Conservation (phyloP, 371 early-diverging fungal genomes). For the Mortierella sp. region DNA sequence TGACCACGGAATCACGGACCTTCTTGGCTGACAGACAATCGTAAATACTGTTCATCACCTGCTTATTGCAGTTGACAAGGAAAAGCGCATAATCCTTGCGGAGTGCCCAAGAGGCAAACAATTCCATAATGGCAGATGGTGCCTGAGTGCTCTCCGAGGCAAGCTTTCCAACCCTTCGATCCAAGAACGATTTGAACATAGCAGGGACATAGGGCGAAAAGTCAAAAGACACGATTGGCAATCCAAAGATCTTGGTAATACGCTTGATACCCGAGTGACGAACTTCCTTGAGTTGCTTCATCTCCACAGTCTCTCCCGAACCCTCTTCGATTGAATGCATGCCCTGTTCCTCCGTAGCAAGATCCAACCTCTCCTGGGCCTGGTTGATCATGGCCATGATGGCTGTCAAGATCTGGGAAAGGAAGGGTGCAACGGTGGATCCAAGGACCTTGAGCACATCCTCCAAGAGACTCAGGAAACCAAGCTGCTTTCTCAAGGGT, state of each 20-base stretch:
- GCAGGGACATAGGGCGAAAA: conserved; percentile 78
- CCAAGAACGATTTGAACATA: conserved; percentile 77
- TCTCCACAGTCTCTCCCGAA: conserved; percentile 30
- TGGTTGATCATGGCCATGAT: conserved; percentile 75
- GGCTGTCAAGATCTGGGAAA: conserved; percentile 75
- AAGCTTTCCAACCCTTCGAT: conserved; percentile 75
- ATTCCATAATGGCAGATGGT: conserved; percentile 78
- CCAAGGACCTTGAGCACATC: conserved; percentile 89
- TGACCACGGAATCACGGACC: conserved; percentile 74
- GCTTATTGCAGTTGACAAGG: conserved; percentile 69
- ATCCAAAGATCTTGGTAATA: conserved; percentile 78
- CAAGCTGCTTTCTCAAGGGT: conserved; percentile 75
- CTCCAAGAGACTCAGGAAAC: conserved; percentile 81
- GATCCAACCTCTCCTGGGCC: conserved; percentile 54
- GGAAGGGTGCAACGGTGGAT: conserved; percentile 70
- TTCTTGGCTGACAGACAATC: conserved; percentile 80
- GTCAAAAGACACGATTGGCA: conserved; percentile 72
- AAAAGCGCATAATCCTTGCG: conserved; percentile 68
- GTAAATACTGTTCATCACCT: conserved; percentile 76
- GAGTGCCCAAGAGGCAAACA: conserved; percentile 84
- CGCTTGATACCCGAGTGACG: conserved; percentile 80
- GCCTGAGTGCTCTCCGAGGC: conserved; percentile 87
- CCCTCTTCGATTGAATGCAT: conserved; percentile 47
- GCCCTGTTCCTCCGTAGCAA: conserved; percentile 51
- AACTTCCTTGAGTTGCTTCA: conserved; percentile 67